Evolutionary conservation across 306 rosid genomes (phyloP).

Genomic region (Luffa acutangula): DNA sequence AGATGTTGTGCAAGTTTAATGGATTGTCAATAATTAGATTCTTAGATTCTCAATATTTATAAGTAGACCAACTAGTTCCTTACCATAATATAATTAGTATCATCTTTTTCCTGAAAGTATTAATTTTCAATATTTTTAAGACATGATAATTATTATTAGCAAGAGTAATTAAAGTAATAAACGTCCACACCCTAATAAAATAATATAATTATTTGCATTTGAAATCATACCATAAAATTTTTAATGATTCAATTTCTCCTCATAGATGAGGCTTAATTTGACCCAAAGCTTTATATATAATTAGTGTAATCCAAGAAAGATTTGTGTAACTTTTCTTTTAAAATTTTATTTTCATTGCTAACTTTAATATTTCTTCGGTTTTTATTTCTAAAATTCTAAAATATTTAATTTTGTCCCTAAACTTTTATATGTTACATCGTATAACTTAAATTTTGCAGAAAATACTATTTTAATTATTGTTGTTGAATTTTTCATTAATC

Average conservation of each 20-base stretch:
- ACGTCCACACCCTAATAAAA: neutral
- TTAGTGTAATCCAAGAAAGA: neutral
- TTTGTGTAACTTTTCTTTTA: neutral
- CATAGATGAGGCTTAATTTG: neutral
- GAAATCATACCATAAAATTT: neutral
- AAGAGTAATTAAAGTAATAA: neutral
- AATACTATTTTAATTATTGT: too few species aligned
- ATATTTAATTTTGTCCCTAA: neutral
- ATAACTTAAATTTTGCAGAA: too few species aligned
- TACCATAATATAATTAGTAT: neutral
- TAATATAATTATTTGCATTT: neutral
- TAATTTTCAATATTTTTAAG: neutral
- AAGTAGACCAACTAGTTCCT: neutral
- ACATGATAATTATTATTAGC: neutral
- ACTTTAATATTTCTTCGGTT: neutral
- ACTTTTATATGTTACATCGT: too few species aligned
- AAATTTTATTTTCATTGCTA: neutral
- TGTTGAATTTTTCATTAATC: too few species aligned
- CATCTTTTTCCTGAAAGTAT: neutral
- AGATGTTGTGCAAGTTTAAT: too few species aligned
- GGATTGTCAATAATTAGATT: neutral
- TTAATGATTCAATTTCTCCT: neutral
- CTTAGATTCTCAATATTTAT: neutral
- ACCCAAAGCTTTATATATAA: neutral
- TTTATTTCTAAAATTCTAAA: neutral